phyloP scores from a whole-genome alignment of 2,329 filamentous ascomycete species.

The Exophiala phaeomuriformis region DNA sequence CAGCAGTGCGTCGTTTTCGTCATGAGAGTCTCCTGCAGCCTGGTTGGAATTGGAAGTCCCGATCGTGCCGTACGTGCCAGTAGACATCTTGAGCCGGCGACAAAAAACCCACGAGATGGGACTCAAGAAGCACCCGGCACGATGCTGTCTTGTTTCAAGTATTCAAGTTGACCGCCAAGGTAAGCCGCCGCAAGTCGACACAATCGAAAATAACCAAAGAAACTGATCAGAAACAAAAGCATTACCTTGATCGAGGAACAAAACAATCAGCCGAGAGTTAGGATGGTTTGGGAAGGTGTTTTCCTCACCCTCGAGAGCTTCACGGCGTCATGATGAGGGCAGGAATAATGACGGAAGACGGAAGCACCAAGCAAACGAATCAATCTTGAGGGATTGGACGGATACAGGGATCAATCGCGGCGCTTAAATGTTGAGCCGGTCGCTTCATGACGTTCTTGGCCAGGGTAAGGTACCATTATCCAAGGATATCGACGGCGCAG shows the following conservation, averaged over 20 bases:
- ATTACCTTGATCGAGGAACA: neutral
- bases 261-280: slow-evolving; percentile 17
- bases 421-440: slow-evolving; percentile 13
- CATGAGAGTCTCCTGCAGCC: slow-evolving; percentile 1
- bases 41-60: neutral
- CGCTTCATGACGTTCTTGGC: neutral
- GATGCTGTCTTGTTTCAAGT: no score
- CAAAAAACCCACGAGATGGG: no score
- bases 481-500: neutral
- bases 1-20: slow-evolving; percentile 13
- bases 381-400: neutral
- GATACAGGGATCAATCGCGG: neutral
- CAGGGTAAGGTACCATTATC: neutral
- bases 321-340: neutral
- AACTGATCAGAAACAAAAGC: neutral
- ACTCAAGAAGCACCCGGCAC: no score
- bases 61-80: slow-evolving; percentile 15
- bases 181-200: no score
- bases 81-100: slow-evolving; percentile 1
- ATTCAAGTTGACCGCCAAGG: no score
- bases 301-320: neutral
- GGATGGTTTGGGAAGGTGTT: neutral
- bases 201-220: neutral
- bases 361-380: neutral
- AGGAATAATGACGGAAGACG: no score